Base-by-base conservation (phyloP, 306 rosid species). In the Castanea sativa region DNA sequence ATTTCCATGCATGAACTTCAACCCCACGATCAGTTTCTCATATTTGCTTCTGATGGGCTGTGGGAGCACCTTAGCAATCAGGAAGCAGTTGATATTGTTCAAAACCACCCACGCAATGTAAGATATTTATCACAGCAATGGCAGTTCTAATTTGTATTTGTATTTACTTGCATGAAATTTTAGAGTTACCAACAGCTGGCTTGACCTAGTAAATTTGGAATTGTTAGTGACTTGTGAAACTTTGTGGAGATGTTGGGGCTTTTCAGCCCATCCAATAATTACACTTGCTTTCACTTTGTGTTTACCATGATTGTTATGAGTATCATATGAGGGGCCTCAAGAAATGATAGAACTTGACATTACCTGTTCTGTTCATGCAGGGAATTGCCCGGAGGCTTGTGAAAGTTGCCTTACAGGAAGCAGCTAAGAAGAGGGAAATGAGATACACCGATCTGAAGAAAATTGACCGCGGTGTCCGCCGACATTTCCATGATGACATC, bases 11-110 rank as follows among this genome's bases (percentile, higher is more conserved):
- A 86, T 80, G 96, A 88, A 64, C 89, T 93, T 73, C 93, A 93
- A 85, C 71, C 87, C 19, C 90, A 86, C 18, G 97, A 93, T 79
- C 94, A 86, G 45, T 91, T 93, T 82, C 81, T 93, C 75, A 91
- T 93, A 87, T 91, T 90, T 82, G 97, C 97, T n/a, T 93, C 98
- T 45, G 98, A 93, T 83, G 97, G 98, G 75, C 86, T 93, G 53
- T 93, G 98, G 98, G 98, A 93, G 86, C 98, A 93, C 86, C 88
- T 93, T 69, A 89, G 86, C 89, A 93, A 93, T 74, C 97, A 93
- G 84, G 92, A 89, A 65, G 98, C 98, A 0, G 97, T 93, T 83
- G 95, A 93, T 84, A 88, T 91, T 73, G 93, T 93, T 76, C 92
- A 84, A 67, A 91, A 84, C 38, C 88, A 90, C 58, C 97, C 97